A percentile compares a stretch with the other conserved stretches of the same genome.
Evolutionary conservation across 2,329 filamentous ascomycete genomes (phyloP).

Genomic region (Pseudohalonectria lignicola): DNA sequence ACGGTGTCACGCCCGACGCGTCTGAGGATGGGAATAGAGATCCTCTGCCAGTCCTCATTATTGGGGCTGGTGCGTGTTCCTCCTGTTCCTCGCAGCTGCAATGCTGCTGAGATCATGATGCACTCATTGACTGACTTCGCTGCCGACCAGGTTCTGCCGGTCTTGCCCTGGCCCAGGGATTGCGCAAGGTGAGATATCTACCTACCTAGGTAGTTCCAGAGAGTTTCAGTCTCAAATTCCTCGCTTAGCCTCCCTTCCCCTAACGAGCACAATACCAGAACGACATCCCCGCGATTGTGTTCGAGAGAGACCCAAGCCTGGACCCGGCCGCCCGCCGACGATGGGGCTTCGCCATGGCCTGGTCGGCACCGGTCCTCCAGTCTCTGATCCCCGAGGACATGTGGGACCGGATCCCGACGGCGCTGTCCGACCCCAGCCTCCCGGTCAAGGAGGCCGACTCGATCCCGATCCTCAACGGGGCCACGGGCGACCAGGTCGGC

Average conservation of each 20-base stretch:
- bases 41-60: constrained; percentile 1
- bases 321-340: background rate
- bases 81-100: too few species aligned
- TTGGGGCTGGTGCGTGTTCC: too few species aligned
- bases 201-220: too few species aligned
- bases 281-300: background rate
- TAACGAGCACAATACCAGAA: too few species aligned
- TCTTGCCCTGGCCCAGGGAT: constrained; percentile 1
- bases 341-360: constrained; percentile 1
- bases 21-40: too few species aligned
- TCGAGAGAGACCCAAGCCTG: background rate
- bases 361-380: background rate
- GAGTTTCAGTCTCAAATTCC: too few species aligned
- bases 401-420: background rate
- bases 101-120: too few species aligned
- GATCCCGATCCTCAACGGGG: background rate
- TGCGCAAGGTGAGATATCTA: background rate
- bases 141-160: background rate
- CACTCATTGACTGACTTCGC: too few species aligned
- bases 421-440: background rate
- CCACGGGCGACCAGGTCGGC: background rate
- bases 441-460: background rate
- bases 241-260: too few species aligned
- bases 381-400: background rate
- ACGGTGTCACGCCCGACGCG: too few species aligned